Base-by-base conservation (phyloP, 2,329 filamentous ascomycete species). In the Dactylonectria macrodidyma region DNA sequence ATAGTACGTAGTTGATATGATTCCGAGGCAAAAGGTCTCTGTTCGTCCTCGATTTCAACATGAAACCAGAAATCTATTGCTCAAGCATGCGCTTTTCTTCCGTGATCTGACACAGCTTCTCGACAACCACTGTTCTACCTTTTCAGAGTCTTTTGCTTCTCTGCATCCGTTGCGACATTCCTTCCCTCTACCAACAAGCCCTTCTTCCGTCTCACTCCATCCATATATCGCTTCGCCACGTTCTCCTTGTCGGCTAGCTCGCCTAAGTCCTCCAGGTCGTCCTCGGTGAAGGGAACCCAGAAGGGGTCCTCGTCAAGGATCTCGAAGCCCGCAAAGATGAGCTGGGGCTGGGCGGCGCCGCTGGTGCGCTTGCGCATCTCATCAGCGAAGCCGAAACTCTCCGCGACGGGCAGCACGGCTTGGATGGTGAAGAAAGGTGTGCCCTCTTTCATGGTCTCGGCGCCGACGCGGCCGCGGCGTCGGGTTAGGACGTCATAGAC, bases 401-500 rank as follows among this genome's bases (percentile, higher is more conserved):
- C 95, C 22, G 95, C 95, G 0, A 97, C 96, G 1, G 96, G 96
- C 6, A 99, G 87, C 2, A 95, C 87, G 0, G 95, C 93, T 60
- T 92, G 88, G 78, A 99, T 97, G 5, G 94, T 97, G 86, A 97
- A 99, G 83, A 98, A 98, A 1, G 95, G 95, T 0, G 94, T 97
- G 26, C 96, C 95, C 78, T 97, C 95, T 76, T 97, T 97, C 85
- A 99, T 93, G 22, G 91, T 90, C 82, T 99, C 96, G 10, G 93
- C 93, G 24, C 97, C 89, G 60, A 99, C 97, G 44, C 92, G 92
- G 30, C 96, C 96, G 38, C 95, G 92, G 5, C 96, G 93, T 1
- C 95, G 92, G 36, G 95, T 98, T n/a, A 99, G 91, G n/a, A 98
- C 95, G 73, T 93, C 94, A 85, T 99, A 99, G 38, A 98, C 96